Conservation (phyloP, 768 basidiomycete species). For the Lactifluus rugatus region DNA sequence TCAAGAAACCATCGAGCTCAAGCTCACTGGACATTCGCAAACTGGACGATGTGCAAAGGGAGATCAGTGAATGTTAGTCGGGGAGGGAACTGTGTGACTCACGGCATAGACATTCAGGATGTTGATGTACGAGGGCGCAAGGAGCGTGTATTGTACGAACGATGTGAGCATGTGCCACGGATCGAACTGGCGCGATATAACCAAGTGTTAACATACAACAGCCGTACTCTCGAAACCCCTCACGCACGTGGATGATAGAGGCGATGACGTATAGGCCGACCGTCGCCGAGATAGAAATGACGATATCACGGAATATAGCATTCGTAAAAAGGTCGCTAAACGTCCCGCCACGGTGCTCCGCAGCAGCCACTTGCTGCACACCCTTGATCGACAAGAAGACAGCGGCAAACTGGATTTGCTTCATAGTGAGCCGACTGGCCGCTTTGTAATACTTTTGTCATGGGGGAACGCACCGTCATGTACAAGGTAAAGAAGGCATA, state of each 20-base stretch:
- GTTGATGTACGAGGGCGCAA: constrained; percentile 90
- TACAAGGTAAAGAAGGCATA: constrained; percentile 91
- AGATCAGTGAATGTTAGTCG: background rate
- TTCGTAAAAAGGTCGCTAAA: constrained; percentile 65
- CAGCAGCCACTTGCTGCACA: constrained; percentile 47
- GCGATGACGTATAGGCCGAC: constrained; percentile 81
- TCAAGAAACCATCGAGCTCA: background rate
- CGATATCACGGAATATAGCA: constrained; percentile 73
- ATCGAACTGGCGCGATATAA: constrained; percentile 50
- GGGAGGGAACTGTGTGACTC: constrained; percentile 19
- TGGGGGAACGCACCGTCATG: constrained; percentile 67
- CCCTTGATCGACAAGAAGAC: constrained; percentile 80
- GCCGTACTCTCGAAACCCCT: background rate
- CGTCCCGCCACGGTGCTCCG: constrained; percentile 37
- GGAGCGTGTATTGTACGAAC: constrained; percentile 83
- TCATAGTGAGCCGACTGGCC: constrained; percentile 7
- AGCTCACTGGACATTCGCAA: constrained; percentile 66
- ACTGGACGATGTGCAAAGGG: constrained; percentile 31
- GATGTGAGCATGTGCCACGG: constrained; percentile 99
- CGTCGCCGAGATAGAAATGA: constrained; percentile 79
- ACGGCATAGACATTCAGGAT: constrained; percentile 88
- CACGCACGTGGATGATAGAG: constrained; percentile 74
- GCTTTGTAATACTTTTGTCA: background rate
- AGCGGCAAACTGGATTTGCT: constrained; percentile 46
- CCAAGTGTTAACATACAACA: constrained; percentile 4